Conservation (phyloP, 257 asterid genomes). For the Fraxinus americana region DNA sequence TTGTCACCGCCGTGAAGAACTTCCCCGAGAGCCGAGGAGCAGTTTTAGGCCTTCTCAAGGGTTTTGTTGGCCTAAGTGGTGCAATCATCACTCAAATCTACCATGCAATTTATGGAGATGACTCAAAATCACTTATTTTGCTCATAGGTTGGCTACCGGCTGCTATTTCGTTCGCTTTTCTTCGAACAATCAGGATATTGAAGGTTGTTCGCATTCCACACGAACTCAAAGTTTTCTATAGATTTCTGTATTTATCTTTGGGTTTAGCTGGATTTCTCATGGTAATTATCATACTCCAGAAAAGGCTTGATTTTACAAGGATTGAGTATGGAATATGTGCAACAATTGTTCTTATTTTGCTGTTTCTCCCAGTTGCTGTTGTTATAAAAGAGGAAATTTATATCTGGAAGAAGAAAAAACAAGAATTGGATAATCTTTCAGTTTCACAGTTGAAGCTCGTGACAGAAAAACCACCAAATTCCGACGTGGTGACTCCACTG, state of each 20-base stretch:
- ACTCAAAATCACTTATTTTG: conserved; percentile 38
- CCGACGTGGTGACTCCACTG: background rate
- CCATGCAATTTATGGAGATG: conserved; percentile 41
- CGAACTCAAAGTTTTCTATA: conserved; percentile 56
- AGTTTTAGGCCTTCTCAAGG: conserved; percentile 54
- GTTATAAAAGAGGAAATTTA: conserved; percentile 37
- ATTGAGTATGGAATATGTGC: conserved; percentile 35
- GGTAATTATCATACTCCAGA: conserved; percentile 47
- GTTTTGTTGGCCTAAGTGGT: conserved; percentile 59
- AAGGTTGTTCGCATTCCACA: conserved; percentile 39
- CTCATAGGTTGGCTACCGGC: conserved; percentile 69
- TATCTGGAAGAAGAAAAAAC: conserved; percentile 13
- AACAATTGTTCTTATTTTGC: conserved; percentile 27
- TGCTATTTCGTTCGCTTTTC: conserved; percentile 46
- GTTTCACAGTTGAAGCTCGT: conserved; percentile 30
- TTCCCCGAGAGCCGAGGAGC: conserved; percentile 70
- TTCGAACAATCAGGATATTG: conserved; percentile 48
- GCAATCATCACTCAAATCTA: conserved; percentile 56
- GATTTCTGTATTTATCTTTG: conserved; percentile 44
- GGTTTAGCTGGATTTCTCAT: conserved; percentile 51
- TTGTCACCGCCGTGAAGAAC: conserved; percentile 76
- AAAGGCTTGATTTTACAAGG: conserved; percentile 31
- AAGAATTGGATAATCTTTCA: conserved; percentile 29
- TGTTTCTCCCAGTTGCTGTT: conserved; percentile 37
- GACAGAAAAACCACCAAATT: conserved; percentile 23